Conservation (phyloP, 352 stramenopile genomes). For the Discostella stelligera region DNA sequence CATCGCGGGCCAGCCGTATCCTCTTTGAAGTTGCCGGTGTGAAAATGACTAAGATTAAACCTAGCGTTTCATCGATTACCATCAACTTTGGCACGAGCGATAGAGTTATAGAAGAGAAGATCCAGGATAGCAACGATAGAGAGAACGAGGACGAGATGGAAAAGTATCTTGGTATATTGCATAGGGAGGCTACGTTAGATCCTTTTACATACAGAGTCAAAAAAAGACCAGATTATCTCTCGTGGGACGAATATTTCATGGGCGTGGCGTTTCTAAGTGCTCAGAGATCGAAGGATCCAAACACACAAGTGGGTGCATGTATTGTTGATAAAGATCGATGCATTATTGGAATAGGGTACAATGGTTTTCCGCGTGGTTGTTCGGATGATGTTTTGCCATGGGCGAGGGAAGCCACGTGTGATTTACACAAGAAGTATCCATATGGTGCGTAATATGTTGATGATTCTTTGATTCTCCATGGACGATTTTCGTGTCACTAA, state of each 20-base stretch:
- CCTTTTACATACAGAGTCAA: constrained; percentile 32
- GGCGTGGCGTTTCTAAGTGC: constrained; percentile 97
- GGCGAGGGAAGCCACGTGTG: constrained; percentile 33
- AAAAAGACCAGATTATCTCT: constrained; percentile 86
- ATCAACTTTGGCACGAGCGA: constrained; percentile 45
- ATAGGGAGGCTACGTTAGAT: constrained; percentile 64
- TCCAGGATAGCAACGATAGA: background rate
- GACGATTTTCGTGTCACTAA: too few species aligned
- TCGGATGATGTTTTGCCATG: constrained; percentile 78
- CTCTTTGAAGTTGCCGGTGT: constrained; percentile 73
- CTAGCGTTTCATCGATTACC: constrained; percentile 34
- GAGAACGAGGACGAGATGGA: constrained; percentile 31
- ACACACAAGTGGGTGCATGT: constrained; percentile 96
- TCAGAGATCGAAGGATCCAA: constrained; percentile 98
- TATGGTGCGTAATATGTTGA: constrained; percentile 73
- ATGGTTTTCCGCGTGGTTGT: constrained; percentile 91
- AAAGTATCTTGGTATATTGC: constrained; percentile 56
- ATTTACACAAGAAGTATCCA: constrained; percentile 74
- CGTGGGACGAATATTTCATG: constrained; percentile 99
- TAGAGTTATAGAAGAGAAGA: constrained; percentile 14
- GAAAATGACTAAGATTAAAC: constrained; percentile 54
- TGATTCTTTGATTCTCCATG: too few species aligned
- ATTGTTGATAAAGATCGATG: constrained; percentile 94
- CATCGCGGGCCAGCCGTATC: constrained; percentile 56
- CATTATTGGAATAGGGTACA: constrained; percentile 98